Conservation (phyloP, 2,329 filamentous ascomycete genomes). For the Volutella citrinella region DNA sequence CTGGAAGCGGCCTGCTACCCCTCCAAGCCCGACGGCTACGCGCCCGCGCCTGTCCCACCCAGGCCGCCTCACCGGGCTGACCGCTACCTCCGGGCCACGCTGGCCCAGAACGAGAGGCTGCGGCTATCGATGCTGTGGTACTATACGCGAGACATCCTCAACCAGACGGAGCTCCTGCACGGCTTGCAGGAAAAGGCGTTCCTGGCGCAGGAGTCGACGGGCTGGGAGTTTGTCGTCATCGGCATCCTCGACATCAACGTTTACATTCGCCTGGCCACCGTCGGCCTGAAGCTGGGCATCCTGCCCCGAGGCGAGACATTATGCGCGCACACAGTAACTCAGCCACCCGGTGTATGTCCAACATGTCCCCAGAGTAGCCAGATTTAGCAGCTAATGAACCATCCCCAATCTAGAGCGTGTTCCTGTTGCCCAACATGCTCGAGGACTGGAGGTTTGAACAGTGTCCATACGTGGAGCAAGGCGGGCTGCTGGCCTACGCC, state of each 20-base stretch:
- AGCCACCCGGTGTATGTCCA: slow-evolving; percentile 25
- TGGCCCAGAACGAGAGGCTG: slow-evolving; percentile 28
- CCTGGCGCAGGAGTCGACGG: slow-evolving; percentile 38
- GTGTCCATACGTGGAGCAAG: slow-evolving; percentile 38
- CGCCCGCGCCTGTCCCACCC: slow-evolving; percentile 11
- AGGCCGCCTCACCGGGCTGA: slow-evolving; percentile 3
- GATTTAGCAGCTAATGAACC: neutral
- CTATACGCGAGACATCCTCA: slow-evolving; percentile 37
- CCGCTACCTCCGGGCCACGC: slow-evolving; percentile 20
- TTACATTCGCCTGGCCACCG: slow-evolving; percentile 40
- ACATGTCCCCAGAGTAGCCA: no score
- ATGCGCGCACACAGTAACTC: slow-evolving; percentile 42
- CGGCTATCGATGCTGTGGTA: slow-evolving; percentile 40
- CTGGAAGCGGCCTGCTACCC: slow-evolving; percentile 5
- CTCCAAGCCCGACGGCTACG: slow-evolving; percentile 7
- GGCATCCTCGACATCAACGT: slow-evolving; percentile 41
- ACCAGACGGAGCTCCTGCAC: slow-evolving; percentile 38
- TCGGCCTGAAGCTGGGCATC: slow-evolving; percentile 38
- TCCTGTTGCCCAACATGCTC: slow-evolving; percentile 38
- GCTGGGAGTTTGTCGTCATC: slow-evolving; percentile 45
- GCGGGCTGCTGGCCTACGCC: slow-evolving; percentile 39
- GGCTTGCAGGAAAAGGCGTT: slow-evolving; percentile 40
- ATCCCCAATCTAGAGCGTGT: slow-evolving; percentile 29
- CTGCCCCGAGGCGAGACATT: slow-evolving; percentile 43
- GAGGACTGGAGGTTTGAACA: slow-evolving; percentile 42